Conservation (phyloP, 176 grass and related monocot genomes). For the Poa annua region DNA sequence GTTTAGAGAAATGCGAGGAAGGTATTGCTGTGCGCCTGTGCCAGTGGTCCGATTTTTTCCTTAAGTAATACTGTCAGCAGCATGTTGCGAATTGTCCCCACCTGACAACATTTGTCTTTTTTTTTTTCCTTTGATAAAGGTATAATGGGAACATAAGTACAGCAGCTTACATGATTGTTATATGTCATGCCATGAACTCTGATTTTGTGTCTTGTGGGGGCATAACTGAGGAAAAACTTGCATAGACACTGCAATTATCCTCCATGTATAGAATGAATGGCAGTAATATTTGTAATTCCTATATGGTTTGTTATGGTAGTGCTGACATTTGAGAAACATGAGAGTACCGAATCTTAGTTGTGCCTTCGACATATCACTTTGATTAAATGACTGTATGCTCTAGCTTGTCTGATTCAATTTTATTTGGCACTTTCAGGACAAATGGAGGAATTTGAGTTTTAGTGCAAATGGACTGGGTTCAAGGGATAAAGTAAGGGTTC, state of each 20-base stretch:
- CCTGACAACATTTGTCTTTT: conserved; percentile 13
- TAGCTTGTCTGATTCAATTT: conserved; percentile 22
- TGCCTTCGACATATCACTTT: neutral
- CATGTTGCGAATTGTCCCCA: conserved; percentile 19
- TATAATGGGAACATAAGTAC: conserved; percentile 10
- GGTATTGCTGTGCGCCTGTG: neutral
- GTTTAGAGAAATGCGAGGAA: conserved; percentile 19
- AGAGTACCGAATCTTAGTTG: conserved; percentile 13
- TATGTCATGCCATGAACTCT: conserved; percentile 17
- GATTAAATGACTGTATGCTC: neutral
- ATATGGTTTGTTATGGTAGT: conserved; percentile 11
- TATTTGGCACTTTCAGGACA: conserved; percentile 64
- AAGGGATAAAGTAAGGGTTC: conserved; percentile 76
- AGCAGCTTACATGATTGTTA: conserved; percentile 32
- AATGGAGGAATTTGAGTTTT: conserved; percentile 99
- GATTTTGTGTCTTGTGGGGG: neutral
- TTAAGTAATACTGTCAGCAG: neutral
- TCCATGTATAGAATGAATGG: conserved; percentile 25
- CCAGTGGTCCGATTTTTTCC: conserved; percentile 1
- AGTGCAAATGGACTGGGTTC: conserved; percentile 83
- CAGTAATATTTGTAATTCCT: conserved; percentile 30
- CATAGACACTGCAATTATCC: conserved; percentile 28
- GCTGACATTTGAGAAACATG: conserved; percentile 26
- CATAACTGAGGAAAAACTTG: conserved; percentile 17
- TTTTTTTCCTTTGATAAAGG: conserved; percentile 8